Percentiles rank a stretch among this genome's conserved stretches.
Evolutionary conservation across 805 yeast genomes (phyloP).

Genomic region (Sugiyamaella lignohabitans): DNA sequence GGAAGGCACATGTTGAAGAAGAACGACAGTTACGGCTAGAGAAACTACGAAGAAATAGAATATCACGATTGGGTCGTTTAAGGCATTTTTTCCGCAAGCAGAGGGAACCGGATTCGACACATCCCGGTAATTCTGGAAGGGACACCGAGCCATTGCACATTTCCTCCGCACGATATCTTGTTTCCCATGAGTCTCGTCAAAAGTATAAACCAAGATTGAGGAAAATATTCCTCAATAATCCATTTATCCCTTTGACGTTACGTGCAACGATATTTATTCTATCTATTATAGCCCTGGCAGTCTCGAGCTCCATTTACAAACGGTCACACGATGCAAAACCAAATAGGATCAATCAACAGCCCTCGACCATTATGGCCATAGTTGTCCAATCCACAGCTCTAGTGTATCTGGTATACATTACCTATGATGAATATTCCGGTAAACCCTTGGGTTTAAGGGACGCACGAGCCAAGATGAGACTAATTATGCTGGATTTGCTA

Average conservation of each 20-base stretch:
- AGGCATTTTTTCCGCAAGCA: background rate
- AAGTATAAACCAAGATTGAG: slow-evolving; percentile 52
- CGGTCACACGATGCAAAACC: slow-evolving; percentile 31
- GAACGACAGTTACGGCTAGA: background rate
- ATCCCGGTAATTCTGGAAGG: background rate
- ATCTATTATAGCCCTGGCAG: slow-evolving; percentile 60
- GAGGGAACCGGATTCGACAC: background rate
- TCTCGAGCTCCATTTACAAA: slow-evolving; percentile 49
- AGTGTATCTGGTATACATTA: slow-evolving; percentile 69
- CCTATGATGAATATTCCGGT: slow-evolving; percentile 86
- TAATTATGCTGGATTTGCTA: slow-evolving; percentile 73
- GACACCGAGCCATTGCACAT: slow-evolving; percentile 10
- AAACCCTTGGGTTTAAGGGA: slow-evolving; percentile 87
- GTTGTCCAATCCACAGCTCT: slow-evolving; percentile 75
- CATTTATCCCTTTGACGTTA: slow-evolving; percentile 73
- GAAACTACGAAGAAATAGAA: background rate
- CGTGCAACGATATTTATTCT: slow-evolving; percentile 54
- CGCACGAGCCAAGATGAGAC: slow-evolving; percentile 74
- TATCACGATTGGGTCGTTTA: background rate
- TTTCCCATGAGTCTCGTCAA: slow-evolving; percentile 23
- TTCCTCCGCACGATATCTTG: slow-evolving; percentile 22
- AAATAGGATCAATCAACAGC: slow-evolving; percentile 53
- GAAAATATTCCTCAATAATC: slow-evolving; percentile 60
- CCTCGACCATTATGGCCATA: slow-evolving; percentile 90
- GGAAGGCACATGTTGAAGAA: slow-evolving; percentile 15